Evolutionary conservation across 2,329 filamentous ascomycete genomes (phyloP), one percentile per base, ranked within the genome.

Genomic region (Penicillium sp.): DNA sequence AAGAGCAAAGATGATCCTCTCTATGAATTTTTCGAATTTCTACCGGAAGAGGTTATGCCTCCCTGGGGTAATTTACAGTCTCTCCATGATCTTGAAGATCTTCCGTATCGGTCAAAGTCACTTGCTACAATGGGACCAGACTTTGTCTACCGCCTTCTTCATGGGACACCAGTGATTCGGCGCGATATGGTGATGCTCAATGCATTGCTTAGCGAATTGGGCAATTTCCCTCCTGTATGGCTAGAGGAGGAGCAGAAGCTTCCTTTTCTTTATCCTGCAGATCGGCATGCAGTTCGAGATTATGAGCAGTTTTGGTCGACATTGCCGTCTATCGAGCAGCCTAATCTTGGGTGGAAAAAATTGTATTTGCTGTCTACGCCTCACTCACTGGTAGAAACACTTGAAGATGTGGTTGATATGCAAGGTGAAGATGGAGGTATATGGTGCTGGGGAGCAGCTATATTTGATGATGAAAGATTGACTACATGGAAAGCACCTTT

Each of bases 101-200:
- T 24, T 24, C 22, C 6, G 22, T 7, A 24, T 24, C 22, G 0
- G 22, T 24, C 22, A 24, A 7, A 24, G 6, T 24, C 22, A 24
- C 22, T 24, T 24, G 41, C 49, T 6, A 33, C 40, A 6, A 43
- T 55, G 10, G 58, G 54, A 6, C 57, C 58, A 13, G 45, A 43
- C 10, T 56, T 58, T 26, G 45, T 58, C 1, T 54, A 46, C 24
- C 52, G 52, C 15, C 24, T 57, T 17, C 39, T 59, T 6, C 49
- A 43, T 22, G 17, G 52, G 13, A n/a, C 28, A 0, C n/a, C 47
- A 3, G 45, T 48, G 7, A 17, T 41, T 0, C 56, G 37, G 8
- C 56, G 56, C 4, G 43, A 61, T 29, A 17, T 57, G 31, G 19
- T 60, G 4, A 17, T 17, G 17, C 17, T 17, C 17, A 17, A 17